These are phyloP conservation scores for apple (Malus domestica) DNA, from an alignment of 306 rosid species.

Conservation along the genomic window DNA sequence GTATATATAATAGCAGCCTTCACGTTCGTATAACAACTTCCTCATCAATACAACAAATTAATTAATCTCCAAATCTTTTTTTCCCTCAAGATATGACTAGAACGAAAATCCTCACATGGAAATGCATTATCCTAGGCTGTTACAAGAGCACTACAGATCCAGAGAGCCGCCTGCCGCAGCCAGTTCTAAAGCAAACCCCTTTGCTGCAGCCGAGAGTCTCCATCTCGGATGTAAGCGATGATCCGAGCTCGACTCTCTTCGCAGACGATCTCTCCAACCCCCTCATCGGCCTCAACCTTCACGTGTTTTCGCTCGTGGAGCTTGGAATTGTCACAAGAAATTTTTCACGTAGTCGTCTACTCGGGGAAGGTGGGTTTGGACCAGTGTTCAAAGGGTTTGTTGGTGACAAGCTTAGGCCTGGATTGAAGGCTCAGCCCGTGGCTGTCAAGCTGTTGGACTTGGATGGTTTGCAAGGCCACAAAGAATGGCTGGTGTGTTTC, in stretches of 20 bases:
- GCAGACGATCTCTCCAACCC: conserved; percentile 70
- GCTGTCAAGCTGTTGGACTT: conserved; percentile 77
- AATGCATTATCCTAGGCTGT: conserved; percentile 56
- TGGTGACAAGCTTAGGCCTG: conserved; percentile 46
- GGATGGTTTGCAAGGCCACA: conserved; percentile 81
- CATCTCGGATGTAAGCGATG: conserved; percentile 53
- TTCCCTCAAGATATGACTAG: conserved; percentile 21
- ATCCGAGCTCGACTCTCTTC: conserved; percentile 36
- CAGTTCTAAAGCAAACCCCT: conserved; percentile 28
- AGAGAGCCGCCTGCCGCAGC: conserved; percentile 12
- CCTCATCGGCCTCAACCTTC: conserved; percentile 49
- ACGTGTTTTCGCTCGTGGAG: conserved; percentile 57
- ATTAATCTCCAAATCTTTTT: neutral
- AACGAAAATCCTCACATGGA: conserved; percentile 57
- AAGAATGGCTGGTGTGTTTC: conserved; percentile 75
- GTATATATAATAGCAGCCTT: neutral
- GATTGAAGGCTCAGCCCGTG: conserved; percentile 67
- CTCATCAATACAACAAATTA: neutral
- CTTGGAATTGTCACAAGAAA: conserved; percentile 50
- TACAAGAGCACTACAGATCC: conserved; percentile 26
- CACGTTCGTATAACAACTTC: neutral
- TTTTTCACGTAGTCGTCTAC: conserved; percentile 57
- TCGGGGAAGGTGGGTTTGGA: conserved; percentile 92
- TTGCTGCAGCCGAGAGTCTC: conserved; percentile 47
- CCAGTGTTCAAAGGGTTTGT: conserved; percentile 79